These are phyloP conservation scores for Barnettozyma hawaiiensis DNA, from an alignment of 1,139 yeast genomes.

Conservation along the genomic window DNA sequence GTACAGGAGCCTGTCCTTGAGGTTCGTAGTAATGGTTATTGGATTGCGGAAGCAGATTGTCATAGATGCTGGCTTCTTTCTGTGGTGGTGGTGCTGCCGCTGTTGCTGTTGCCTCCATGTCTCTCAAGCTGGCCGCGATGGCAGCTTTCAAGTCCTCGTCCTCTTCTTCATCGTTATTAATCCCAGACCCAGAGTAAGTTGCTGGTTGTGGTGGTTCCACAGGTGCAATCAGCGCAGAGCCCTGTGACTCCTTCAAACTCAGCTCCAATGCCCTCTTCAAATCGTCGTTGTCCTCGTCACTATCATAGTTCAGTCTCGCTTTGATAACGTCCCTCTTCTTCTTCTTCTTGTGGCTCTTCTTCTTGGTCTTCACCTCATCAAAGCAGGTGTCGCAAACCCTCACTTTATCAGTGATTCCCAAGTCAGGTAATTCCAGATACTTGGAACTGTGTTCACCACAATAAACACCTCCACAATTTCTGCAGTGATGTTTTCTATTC, in stretches of 20 bases:
- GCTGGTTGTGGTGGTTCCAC: conserved; percentile 7
- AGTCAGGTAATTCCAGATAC: conserved; percentile 63
- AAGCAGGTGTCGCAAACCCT: conserved; percentile 92
- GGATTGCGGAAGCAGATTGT: conserved; percentile 22
- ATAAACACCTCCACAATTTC: conserved; percentile 95
- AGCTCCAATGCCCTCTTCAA: conserved; percentile 71
- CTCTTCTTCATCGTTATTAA: conserved; percentile 62
- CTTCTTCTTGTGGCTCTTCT: conserved; percentile 26
- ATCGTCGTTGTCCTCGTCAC: conserved; percentile 62
- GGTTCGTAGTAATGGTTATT: conserved; percentile 14
- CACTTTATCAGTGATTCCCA: conserved; percentile 85
- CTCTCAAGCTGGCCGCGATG: conserved; percentile 85
- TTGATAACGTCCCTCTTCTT: conserved; percentile 25
- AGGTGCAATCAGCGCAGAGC: conserved; percentile 19
- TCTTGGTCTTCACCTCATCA: conserved; percentile 44
- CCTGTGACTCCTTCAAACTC: conserved; percentile 56
- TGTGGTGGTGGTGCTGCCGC: conserved; percentile 6
- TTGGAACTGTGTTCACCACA: conserved; percentile 80
- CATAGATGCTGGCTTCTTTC: conserved; percentile 14
- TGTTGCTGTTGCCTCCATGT: conserved; percentile 41
- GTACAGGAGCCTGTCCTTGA: conserved; percentile 10
- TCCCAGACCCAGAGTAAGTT: no score
- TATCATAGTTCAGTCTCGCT: conserved; percentile 26
- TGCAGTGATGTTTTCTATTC: conserved; percentile 91
- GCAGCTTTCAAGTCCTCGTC: conserved; percentile 94